Evolutionary conservation across 140 eudicot genomes (phyloP), one percentile per base, ranked within the genome.

Genomic region (Bidens hawaiensis): DNA sequence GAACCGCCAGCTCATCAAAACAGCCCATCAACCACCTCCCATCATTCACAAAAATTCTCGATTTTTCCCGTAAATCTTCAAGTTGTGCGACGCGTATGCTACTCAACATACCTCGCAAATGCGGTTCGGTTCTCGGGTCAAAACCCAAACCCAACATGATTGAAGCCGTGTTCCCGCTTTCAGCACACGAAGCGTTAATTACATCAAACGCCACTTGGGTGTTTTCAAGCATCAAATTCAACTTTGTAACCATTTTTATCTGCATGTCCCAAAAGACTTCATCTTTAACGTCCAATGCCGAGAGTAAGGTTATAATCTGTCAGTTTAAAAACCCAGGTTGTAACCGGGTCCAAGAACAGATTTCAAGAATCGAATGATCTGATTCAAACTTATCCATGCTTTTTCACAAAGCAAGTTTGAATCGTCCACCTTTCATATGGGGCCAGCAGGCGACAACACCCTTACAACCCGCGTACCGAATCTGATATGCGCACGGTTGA

Each of bases 1-100:
- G n/a, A n/a, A 82, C 75, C 25, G 66, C 95, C 1, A 75, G 36
- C 71, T 88, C 99, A 70, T 88, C 99, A 4, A 93, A 70, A 67
- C 99, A 88, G 0, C 99, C 99, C 95, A 93, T 78, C 64, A 93
- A 68, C 99, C 99, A 93, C 81, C 99, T 78, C 42, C 96, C 96
- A 0, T 79, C 60, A 19, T 83, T 74, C 43, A 93, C 99, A 70
- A 85, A 93, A n/a, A 93, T 93, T 69, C 99, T 72, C 1, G 96
- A 83, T 53, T 75, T 83, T 54, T 88, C 95, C 42, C 99, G 72
- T 6, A 93, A 70, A 69, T 88, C 96, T 38, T 86, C 81, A 1
- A 93, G 82, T 55, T 93, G 99, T 6, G 96, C 83, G 43, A 87
- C 88, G 52, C 96, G 69, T 2, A 93, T 85, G 56, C 94, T 85